Conservation (phyloP, 495 filamentous ascomycete genomes). For the Chlorociboria aeruginascens region DNA sequence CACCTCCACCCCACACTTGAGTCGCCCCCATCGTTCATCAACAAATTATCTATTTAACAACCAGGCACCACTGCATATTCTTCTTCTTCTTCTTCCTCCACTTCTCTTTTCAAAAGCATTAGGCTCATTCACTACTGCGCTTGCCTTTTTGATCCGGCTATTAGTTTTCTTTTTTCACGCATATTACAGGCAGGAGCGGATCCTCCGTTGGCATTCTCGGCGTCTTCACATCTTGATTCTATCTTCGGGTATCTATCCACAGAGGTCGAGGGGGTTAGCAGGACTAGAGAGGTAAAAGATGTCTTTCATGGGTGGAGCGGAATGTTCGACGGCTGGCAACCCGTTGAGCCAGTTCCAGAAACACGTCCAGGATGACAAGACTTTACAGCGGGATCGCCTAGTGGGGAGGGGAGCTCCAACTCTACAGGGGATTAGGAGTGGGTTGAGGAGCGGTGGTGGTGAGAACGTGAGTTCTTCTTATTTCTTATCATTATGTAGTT, state of each 20-base stretch:
- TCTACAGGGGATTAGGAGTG: slow-evolving; percentile 43
- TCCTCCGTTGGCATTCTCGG: not conserved
- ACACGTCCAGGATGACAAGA: slow-evolving; percentile 89
- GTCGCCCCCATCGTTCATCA: too few species aligned
- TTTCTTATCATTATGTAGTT: too few species aligned
- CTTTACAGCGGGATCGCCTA: slow-evolving; percentile 78
- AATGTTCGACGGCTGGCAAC: slow-evolving; percentile 94
- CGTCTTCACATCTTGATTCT: not conserved
- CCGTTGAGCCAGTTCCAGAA: slow-evolving; percentile 95
- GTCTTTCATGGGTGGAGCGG: slow-evolving; percentile 91
- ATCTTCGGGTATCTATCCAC: not conserved
- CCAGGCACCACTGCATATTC: too few species aligned
- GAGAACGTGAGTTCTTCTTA: slow-evolving; percentile 28
- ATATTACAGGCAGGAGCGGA: too few species aligned
- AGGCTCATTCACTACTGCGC: too few species aligned
- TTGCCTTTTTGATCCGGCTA: too few species aligned
- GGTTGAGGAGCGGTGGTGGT: slow-evolving; percentile 29
- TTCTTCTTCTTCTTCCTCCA: too few species aligned
- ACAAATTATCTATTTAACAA: too few species aligned
- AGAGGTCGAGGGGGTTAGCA: not conserved
- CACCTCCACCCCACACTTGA: too few species aligned
- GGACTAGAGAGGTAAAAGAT: slow-evolving; percentile 29
- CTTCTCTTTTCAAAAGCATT: too few species aligned
- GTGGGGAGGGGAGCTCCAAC: slow-evolving; percentile 54
- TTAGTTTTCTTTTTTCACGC: too few species aligned